Base-by-base conservation (phyloP, 169 alveolate genomes). In the Toxoplasma gondii region DNA sequence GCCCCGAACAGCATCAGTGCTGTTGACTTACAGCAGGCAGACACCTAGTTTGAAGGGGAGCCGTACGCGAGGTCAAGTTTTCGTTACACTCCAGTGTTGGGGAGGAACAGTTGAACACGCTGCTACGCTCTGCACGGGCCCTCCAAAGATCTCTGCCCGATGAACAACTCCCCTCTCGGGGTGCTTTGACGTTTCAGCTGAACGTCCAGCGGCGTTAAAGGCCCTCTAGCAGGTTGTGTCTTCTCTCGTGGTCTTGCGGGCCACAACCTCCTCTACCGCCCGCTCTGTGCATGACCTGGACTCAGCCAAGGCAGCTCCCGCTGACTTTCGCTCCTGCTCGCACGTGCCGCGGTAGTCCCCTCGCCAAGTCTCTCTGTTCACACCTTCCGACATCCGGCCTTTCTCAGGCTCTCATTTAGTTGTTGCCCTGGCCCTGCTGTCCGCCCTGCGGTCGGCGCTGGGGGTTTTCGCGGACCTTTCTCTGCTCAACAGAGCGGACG, bases 401-500 rank as follows among this genome's bases (percentile, higher is more conserved):
- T 64, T 29, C 58, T 12, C 58, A 49, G 58, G 58, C 27, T 49
- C 34, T 64, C 27, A 12, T 2, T 64, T 82, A 22, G 90, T 29
- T 36, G 41, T 67, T 31, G 10, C 90, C 90, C 41, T 39, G 69
- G n/a, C 90, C 90, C 12, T 67, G 69, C 39, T 39, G 69, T 24
- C 10, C 39, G 69, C 91, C 93, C 81, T 93, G 96, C 17, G 86
- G 91, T 45, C 94, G 91, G 78, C 93, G 93, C 67, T 91, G 95
- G 45, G 95, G 95, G 92, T 87, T 92, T 9, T 92, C 92, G 54
- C 96, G 93, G 69, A 88, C 67, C 94, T 92, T 95, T 74, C 96
- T 94, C 54, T 70, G 82, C 92, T 92, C 94, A 10, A 91, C 96
- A 27, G 96, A 94, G 93, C 97, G 97, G 69, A 96, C 97, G 45